Evolutionary conservation across 139 green algal species (phyloP).

Genomic region (Eudorina sp.): DNA sequence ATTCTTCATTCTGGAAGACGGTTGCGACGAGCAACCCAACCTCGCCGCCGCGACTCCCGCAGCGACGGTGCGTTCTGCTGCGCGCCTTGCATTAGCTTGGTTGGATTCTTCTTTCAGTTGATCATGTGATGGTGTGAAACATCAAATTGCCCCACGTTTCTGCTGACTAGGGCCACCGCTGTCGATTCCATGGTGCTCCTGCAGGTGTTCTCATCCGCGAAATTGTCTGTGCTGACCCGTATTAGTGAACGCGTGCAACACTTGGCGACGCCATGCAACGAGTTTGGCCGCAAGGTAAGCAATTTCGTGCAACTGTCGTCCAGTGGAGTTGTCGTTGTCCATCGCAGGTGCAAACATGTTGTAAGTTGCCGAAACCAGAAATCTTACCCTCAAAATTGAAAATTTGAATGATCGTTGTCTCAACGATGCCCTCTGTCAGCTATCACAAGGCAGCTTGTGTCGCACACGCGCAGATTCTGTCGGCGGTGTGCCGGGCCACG

Average conservation of each 20-base stretch:
- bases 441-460: too few relatives aligned
- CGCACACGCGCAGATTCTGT: too few relatives aligned
- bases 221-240: not conserved
- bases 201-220: not conserved
- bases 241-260: not conserved
- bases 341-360: too few relatives aligned
- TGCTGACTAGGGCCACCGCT: not conserved
- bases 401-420: too few relatives aligned
- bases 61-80: not conserved
- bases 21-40: conserved; percentile 3
- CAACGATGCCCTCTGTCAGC: too few relatives aligned
- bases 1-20: not conserved
- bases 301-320: too few relatives aligned
- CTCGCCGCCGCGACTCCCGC: not conserved
- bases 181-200: too few relatives aligned
- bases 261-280: not conserved
- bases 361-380: too few relatives aligned
- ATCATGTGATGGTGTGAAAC: not conserved
- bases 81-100: not conserved
- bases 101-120: not conserved
- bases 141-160: not conserved
- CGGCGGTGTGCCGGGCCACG: too few relatives aligned
- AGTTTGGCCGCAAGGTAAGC: conserved; percentile 11
- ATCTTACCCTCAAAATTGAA: too few relatives aligned
- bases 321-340: too few relatives aligned